Conservation (phyloP, 1,284 basidiomycete genomes). For the Cryptococcus floricola region DNA sequence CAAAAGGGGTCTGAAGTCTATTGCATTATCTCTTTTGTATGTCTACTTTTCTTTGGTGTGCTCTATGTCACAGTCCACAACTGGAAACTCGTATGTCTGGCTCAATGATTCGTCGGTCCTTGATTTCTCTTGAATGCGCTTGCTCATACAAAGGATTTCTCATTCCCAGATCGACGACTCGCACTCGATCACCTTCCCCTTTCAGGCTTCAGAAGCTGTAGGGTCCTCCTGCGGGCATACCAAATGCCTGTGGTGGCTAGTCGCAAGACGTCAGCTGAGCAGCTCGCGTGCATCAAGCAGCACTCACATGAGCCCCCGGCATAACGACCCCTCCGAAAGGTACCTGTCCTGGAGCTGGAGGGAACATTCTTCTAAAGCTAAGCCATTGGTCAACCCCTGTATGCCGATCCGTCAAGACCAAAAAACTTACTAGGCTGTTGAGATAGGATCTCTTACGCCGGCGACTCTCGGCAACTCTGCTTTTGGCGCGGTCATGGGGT, state of each 20-base stretch:
- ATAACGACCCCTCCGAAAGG: not conserved
- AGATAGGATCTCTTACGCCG: slow-evolving; percentile 10
- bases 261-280: not conserved
- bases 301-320: not conserved
- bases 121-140: no score
- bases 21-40: no score
- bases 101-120: no score
- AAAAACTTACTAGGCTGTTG: slow-evolving; percentile 4
- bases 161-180: no score
- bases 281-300: not conserved
- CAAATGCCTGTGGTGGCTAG: not conserved
- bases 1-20: no score
- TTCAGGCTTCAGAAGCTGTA: not conserved
- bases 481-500: no score
- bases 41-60: no score
- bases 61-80: no score
- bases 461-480: slow-evolving; percentile 3
- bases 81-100: no score
- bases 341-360: slow-evolving; percentile 1
- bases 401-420: not conserved
- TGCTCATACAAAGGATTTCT: no score
- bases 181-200: no score
- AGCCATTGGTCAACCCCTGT: not conserved
- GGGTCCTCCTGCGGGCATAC: not conserved
- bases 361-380: slow-evolving; percentile 9